Percentiles rank a stretch among this genome's conserved stretches.
Conservation (phyloP, 2,329 filamentous ascomycete species). For the Dothiorella sarmentorum region DNA sequence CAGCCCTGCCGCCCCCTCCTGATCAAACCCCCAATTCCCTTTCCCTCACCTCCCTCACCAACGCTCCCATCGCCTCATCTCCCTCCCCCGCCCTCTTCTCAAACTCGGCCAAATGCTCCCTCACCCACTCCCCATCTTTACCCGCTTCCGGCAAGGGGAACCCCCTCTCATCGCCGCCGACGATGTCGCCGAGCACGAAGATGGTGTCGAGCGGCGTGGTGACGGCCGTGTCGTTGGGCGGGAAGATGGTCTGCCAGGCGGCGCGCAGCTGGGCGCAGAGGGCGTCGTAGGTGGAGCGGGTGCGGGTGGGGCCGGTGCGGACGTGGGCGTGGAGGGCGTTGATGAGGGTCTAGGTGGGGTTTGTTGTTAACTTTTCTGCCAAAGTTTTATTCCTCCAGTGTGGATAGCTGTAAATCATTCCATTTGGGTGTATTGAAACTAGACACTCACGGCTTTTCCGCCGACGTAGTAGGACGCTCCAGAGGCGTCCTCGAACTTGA, state of each 20-base stretch:
- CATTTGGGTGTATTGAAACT: not conserved
- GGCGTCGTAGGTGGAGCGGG: conserved; percentile 17
- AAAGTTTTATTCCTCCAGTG: too few relatives aligned
- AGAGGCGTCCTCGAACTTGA: conserved; percentile 35
- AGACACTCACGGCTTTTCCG: conserved; percentile 28
- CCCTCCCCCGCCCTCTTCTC: conserved; percentile 24
- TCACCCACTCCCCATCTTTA: conserved; percentile 26
- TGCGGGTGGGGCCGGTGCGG: conserved; percentile 21
- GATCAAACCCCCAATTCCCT: not conserved
- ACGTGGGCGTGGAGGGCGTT: conserved; percentile 28
- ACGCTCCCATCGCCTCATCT: conserved; percentile 25
- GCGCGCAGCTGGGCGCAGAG: conserved; percentile 20
- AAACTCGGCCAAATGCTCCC: conserved; percentile 25
- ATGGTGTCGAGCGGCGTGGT: conserved; percentile 24
- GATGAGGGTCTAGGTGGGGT: not conserved
- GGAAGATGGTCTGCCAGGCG: conserved; percentile 23
- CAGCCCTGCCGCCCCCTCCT: too few relatives aligned
- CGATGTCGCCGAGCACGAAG: conserved; percentile 29
- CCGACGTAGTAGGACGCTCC: conserved; percentile 31
- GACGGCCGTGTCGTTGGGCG: not conserved
- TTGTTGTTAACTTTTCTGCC: too few relatives aligned
- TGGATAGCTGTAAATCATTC: not conserved
- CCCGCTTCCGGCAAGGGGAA: conserved; percentile 27
- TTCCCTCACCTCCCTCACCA: conserved; percentile 22
- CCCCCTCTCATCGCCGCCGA: conserved; percentile 28